Evolutionary conservation across 1,284 basidiomycete genomes (phyloP).

Genomic region (Megacollybia platyphylla): DNA sequence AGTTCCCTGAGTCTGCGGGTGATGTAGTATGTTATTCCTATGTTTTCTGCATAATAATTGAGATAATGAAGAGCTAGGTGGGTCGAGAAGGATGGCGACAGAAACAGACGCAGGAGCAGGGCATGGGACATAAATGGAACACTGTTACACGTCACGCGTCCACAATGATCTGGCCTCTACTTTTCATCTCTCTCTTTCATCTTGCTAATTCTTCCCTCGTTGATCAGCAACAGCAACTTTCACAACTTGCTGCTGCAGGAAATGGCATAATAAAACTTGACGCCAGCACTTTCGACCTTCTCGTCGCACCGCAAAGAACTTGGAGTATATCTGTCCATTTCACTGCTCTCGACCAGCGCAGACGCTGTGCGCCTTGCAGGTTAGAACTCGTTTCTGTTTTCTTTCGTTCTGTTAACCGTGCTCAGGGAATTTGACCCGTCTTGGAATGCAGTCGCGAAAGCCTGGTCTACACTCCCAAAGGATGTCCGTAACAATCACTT

Average conservation of each 20-base stretch:
- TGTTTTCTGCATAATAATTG: constrained; percentile 80
- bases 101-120: constrained; percentile 76
- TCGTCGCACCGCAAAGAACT: constrained; percentile 62
- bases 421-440: constrained; percentile 75
- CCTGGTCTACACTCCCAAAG: constrained; percentile 57
- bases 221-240: constrained; percentile 30
- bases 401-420: constrained; percentile 3
- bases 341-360: constrained; percentile 71
- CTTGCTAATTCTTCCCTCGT: constrained; percentile 24
- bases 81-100: constrained; percentile 83
- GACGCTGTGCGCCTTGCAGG: constrained; percentile 77
- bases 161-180: constrained; percentile 22
- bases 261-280: constrained; percentile 77
- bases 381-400: constrained; percentile 16
- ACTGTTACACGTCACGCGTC: constrained; percentile 7
- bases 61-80: constrained; percentile 88
- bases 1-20: constrained; percentile 73
- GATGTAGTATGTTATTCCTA: constrained; percentile 94
- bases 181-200: constrained; percentile 23
- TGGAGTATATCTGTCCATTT: constrained; percentile 79
- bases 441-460: constrained; percentile 67
- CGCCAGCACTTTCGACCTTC: constrained; percentile 59
- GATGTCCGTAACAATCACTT: constrained; percentile 70
- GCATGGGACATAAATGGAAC: constrained; percentile 51
- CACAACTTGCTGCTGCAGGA: constrained; percentile 50